Percentiles rank a stretch among this genome's conserved stretches.
phyloP scores from a whole-genome alignment of 495 filamentous ascomycete genomes.

The Penicillium antarcticum region DNA sequence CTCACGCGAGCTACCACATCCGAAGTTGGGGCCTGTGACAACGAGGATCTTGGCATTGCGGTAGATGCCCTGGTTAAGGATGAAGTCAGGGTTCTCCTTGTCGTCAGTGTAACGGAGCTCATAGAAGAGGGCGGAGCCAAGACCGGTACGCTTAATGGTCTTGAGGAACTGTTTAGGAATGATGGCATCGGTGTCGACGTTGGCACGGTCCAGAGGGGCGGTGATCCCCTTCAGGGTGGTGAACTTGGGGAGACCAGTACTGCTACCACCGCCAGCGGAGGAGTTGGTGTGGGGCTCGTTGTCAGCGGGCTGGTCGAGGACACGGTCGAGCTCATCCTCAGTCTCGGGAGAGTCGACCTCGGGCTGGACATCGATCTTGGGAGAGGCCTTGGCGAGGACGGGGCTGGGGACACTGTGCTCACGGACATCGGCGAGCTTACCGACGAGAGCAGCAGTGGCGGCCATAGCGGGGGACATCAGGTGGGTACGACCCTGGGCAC shows the following conservation, averaged over 20 bases:
- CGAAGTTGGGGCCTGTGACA: constrained; percentile 91
- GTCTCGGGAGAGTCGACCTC: constrained; percentile 69
- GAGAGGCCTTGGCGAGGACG: constrained; percentile 55
- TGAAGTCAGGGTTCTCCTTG: constrained; percentile 71
- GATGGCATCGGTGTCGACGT: constrained; percentile 97
- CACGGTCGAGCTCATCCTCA: constrained; percentile 72
- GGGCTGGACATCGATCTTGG: constrained; percentile 54
- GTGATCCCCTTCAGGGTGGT: constrained; percentile 78
- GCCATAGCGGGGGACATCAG: constrained; percentile 98
- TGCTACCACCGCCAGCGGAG: constrained; percentile 41
- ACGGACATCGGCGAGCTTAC: constrained; percentile 88
- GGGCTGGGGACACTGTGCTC: constrained; percentile 62
- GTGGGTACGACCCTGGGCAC: constrained; percentile 88
- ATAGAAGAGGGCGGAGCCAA: constrained; percentile 84
- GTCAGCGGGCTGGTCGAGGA: constrained; percentile 75
- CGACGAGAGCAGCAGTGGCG: constrained; percentile 82
- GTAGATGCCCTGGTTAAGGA: constrained; percentile 90
- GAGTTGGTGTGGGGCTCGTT: constrained; percentile 59
- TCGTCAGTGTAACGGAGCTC: constrained; percentile 77
- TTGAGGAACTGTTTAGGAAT: constrained; percentile 99
- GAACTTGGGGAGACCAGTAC: constrained; percentile 77
- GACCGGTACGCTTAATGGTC: constrained; percentile 96
- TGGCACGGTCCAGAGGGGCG: constrained; percentile 80
- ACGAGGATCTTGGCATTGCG: constrained; percentile 85
- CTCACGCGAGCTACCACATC: constrained; percentile 89